These are phyloP conservation scores for Podospora sp. DNA, from an alignment of 495 filamentous ascomycete genomes.

Conservation along the genomic window DNA sequence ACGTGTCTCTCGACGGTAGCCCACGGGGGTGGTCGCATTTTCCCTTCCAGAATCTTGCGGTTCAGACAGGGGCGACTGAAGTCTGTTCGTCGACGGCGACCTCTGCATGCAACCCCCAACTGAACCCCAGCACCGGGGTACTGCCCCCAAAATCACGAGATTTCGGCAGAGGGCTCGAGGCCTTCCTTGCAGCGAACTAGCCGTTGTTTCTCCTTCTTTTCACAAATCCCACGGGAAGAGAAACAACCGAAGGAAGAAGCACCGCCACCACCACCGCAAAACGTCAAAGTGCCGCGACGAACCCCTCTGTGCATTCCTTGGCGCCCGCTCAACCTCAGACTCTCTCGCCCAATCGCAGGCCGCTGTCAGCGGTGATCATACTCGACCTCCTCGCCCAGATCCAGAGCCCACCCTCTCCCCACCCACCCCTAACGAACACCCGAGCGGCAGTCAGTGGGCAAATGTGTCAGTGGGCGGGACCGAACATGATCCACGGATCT, in stretches of 20 bases:
- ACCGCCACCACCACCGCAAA: not conserved
- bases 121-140: not conserved
- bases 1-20: not conserved
- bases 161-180: not conserved
- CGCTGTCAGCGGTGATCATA: not conserved
- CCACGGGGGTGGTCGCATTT: not conserved
- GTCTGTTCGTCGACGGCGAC: not conserved
- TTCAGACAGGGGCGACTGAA: not conserved
- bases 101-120: not conserved
- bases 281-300: not conserved
- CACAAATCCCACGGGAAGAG: not conserved
- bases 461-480: not conserved
- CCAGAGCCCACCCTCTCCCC: not conserved
- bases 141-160: not conserved
- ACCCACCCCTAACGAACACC: not conserved
- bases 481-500: not conserved
- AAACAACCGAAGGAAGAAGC: slow-evolving; percentile 12
- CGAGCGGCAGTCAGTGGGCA: not conserved
- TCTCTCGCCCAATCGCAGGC: not conserved
- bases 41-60: not conserved
- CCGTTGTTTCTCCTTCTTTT: slow-evolving; percentile 1
- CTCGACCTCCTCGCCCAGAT: not conserved
- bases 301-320: not conserved
- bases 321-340: not conserved
- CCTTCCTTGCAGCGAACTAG: not conserved